Percentiles rank a stretch among this genome's conserved stretches.
Evolutionary conservation across 2,329 filamentous ascomycete species (phyloP).

Genomic region (Hortaea werneckii): DNA sequence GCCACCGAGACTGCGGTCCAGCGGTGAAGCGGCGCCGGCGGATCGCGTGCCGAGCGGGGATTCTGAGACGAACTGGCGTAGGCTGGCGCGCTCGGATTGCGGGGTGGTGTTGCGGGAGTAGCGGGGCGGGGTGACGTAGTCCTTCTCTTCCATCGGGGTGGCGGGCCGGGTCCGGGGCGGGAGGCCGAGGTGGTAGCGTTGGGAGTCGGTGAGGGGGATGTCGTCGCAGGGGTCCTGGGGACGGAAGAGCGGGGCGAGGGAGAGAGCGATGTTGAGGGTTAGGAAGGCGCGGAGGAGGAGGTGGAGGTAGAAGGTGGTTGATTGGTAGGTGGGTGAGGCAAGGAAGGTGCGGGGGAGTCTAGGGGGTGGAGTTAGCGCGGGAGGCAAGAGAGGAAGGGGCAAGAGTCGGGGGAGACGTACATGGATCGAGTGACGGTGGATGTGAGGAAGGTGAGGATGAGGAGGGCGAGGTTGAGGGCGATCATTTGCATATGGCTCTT

Average conservation of each 20-base stretch:
- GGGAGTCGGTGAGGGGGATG: conserved; percentile 81
- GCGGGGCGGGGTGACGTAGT: conserved; percentile 75
- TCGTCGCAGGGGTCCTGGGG: conserved; percentile 70
- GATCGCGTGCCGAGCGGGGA: conserved; percentile 1
- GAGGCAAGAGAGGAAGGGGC: neutral
- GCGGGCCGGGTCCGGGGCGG: conserved; percentile 52
- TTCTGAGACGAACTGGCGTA: conserved; percentile 16
- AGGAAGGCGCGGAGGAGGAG: conserved; percentile 45
- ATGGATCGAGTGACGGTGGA: conserved; percentile 25
- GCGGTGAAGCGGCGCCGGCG: neutral
- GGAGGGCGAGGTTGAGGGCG: conserved; percentile 52
- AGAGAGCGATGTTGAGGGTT: conserved; percentile 54
- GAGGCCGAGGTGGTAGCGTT: conserved; percentile 75
- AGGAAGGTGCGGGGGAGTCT: conserved; percentile 10
- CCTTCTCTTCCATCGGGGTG: conserved; percentile 58
- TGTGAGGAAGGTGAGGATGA: conserved; percentile 41
- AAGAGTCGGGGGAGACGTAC: conserved; percentile 6
- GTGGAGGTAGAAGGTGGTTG: conserved; percentile 31
- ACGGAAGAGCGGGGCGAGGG: conserved; percentile 62
- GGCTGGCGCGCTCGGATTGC: conserved; percentile 41
- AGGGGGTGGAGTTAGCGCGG: neutral
- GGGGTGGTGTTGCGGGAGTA: conserved; percentile 69
- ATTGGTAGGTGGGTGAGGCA: conserved; percentile 5
- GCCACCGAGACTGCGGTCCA: neutral
- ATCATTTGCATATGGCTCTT: conserved; percentile 65